Evolutionary conservation across 371 early-diverging fungal genomes (phyloP), one percentile per base, ranked within the genome.

Genomic region (Funneliformis caledonium): DNA sequence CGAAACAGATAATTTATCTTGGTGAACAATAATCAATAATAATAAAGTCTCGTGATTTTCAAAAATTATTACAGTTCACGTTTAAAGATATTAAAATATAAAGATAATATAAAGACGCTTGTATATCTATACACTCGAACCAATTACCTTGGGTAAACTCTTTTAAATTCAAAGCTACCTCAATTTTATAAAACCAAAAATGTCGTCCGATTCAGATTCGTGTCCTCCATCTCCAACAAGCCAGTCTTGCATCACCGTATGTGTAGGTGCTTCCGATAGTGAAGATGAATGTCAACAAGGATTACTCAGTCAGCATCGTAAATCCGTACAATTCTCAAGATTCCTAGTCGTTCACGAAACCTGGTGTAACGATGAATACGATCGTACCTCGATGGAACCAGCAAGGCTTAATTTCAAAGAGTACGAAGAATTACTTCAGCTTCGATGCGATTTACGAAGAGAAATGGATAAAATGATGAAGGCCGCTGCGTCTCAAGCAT

Each of bases 381-480:
- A 76, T 76, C 76, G 76, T 76, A 76, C 76, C 14, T 76, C 76
- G 2, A 76, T 19, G n/a, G 76, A 76, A 76, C 76, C 76, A 16
- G 76, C 76, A 2, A 52, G 47, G 12, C 62, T 76, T 10, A 37
- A 22, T n/a, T 76, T 61, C 45, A 76, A 76, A 43, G 76, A 76
- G 16, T 60, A 60, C 22, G 14, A 19, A 1, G 76, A 76, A 45
- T 48, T 76, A 48, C 48, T 76, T 22, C 76, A 76, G 26, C 16
- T 76, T n/a, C 16, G 61, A 45, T 60, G 59, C 26, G 76, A 76
- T 59, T 60, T 76, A 60, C 43, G 43, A 60, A 59, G 61, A 31
- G 76, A 76, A 76, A 60, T 60, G 61, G 26, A 60, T 19, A 76
- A 76, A 43, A 76, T 76, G 76, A 61, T 60, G 47, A 76, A 76